Percentiles rank a stretch among this genome's conserved stretches.
These are phyloP conservation scores for Gentiana straminea DNA, from an alignment of 257 asterid species.

Conservation along the genomic window DNA sequence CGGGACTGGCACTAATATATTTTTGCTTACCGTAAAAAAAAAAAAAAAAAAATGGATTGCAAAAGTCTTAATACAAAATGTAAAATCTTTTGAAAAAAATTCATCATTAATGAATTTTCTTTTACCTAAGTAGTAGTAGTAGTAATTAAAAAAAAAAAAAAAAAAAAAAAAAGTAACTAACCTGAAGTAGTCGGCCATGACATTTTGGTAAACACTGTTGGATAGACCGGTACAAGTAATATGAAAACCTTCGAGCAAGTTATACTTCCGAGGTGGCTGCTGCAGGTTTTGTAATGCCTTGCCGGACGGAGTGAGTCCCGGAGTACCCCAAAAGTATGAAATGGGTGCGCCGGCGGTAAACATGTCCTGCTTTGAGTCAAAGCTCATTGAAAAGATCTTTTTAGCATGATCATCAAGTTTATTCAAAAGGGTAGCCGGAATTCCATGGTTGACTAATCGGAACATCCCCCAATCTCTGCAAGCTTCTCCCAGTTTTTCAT, in stretches of 20 bases:
- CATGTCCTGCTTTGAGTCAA: constrained; percentile 40
- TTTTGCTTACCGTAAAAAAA: too few relatives aligned
- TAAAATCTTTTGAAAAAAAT: too few relatives aligned
- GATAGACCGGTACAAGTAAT: constrained; percentile 29
- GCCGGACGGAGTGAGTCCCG: constrained; percentile 33
- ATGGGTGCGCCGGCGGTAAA: constrained; percentile 21
- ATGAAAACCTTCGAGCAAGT: constrained; percentile 84
- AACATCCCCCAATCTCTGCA: constrained; percentile 85
- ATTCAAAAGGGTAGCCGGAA: constrained; percentile 32
- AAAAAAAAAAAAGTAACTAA: constrained; percentile 1
- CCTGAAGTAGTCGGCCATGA: constrained; percentile 57
- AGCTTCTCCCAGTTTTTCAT: constrained; percentile 23
- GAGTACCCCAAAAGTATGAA: constrained; percentile 80
- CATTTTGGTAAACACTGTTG: constrained; percentile 24
- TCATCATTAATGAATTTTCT: neutral
- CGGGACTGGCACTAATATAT: too few relatives aligned
- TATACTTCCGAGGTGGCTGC: constrained; percentile 7
- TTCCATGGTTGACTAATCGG: constrained; percentile 70
- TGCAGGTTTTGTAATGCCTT: constrained; percentile 21
- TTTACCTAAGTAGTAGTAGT: neutral
- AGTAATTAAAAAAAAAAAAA: too few relatives aligned
- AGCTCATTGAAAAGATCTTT: constrained; percentile 29
- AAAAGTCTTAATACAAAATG: too few relatives aligned
- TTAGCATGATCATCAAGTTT: constrained; percentile 36
- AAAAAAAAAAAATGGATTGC: too few relatives aligned